phyloP scores from a whole-genome alignment of 257 asterid genomes.

The Buddleja alternifolia region DNA sequence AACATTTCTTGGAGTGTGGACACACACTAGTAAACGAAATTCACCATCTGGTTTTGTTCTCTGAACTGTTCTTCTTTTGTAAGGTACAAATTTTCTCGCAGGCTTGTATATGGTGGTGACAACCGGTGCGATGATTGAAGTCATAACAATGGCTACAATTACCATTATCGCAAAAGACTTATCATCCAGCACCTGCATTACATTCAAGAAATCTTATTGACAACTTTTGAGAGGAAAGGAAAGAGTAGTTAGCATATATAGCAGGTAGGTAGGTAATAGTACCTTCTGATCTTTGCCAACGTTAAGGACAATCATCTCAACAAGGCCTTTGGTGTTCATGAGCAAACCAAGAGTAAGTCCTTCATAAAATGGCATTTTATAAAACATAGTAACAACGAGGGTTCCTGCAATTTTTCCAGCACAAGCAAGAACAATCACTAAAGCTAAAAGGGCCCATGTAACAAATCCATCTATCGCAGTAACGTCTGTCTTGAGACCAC shows the following conservation, averaged over 20 bases:
- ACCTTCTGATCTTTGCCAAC: slow-evolving; percentile 98
- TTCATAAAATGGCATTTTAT: slow-evolving; percentile 75
- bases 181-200: slow-evolving; percentile 74
- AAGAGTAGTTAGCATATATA: too few species aligned
- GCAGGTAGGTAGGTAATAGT: neutral
- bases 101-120: slow-evolving; percentile 79
- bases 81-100: slow-evolving; percentile 51
- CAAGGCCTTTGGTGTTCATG: slow-evolving; percentile 94
- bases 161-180: slow-evolving; percentile 84
- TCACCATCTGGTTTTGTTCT: slow-evolving; percentile 67
- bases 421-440: slow-evolving; percentile 72
- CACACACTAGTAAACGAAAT: slow-evolving; percentile 62
- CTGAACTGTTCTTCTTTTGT: slow-evolving; percentile 73
- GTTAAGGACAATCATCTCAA: slow-evolving; percentile 93
- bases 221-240: too few species aligned
- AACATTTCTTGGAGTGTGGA: slow-evolving; percentile 81
- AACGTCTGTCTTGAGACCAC: slow-evolving; percentile 82
- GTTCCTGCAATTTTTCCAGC: slow-evolving; percentile 85
- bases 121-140: slow-evolving; percentile 63
- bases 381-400: slow-evolving; percentile 67
- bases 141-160: slow-evolving; percentile 74
- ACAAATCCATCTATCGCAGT: slow-evolving; percentile 44
- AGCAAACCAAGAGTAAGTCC: slow-evolving; percentile 91
- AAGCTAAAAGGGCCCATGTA: slow-evolving; percentile 64
- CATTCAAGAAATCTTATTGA: neutral